Base-by-base conservation (phyloP, 495 filamentous ascomycete species). In the Aspergillus biplanus region DNA sequence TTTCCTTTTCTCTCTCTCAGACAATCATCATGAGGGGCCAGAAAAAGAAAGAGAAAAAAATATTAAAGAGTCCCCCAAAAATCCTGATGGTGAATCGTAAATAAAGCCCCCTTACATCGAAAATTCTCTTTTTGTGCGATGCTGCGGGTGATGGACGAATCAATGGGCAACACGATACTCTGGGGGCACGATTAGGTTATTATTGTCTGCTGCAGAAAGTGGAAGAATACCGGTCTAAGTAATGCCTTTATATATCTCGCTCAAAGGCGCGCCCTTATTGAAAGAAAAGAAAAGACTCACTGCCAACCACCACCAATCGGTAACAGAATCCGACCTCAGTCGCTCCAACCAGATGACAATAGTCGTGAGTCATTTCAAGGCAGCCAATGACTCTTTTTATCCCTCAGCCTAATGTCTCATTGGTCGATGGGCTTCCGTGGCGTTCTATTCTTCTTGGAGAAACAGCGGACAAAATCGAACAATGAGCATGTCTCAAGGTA, bases 81-180 rank as follows among this genome's bases (percentile, higher is more conserved):
- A 21, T 18, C n/a, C 39, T n/a, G 11, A 50, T 18, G n/a, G 9
- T 18, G n/a, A 50, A 50, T 50, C 52, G 52, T 34, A 57, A 46
- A 33, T 7, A 57, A 57, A 34, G 33, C 37, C 55, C 39, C 55
- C 55, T 57, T 57, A 57, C 55, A 57, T 37, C 33, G 5, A 39
- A 50, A 31, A 57, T 57, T 44, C 34, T 46, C 48, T 33, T 35
- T 32, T 21, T 54, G 52, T 54, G 52, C 2, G 52, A 33, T 33
- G 52, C 13, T 5, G 7, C 52, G 8, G 47, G 11, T 11, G 47
- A 50, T 54, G 52, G 52, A 54, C 52, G 52, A 54, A 34, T 50
- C n/a, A 18, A 50, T 31, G 15, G 47, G 16, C n/a, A 18, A 50
- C 47, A 50, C 47, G 47, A 50, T 18, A 18, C 47, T 50, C 47